phyloP scores from a whole-genome alignment of 371 early-diverging fungal species.

The Lichtheimia ramosa region DNA sequence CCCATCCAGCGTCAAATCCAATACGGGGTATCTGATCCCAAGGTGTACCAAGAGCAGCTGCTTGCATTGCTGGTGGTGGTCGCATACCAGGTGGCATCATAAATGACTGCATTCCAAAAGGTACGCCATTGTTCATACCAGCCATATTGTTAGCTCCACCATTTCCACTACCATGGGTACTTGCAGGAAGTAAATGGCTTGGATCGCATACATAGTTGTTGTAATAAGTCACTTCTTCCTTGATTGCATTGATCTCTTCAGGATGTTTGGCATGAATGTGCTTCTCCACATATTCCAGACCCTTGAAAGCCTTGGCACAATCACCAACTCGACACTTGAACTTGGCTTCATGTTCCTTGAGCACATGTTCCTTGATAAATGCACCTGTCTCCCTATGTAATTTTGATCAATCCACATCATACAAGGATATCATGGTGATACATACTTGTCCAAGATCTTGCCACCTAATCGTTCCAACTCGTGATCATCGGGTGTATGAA shows the following conservation, averaged over 20 bases:
- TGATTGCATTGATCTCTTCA: constrained; percentile 61
- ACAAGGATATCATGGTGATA: too few species aligned
- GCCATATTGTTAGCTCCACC: constrained; percentile 3
- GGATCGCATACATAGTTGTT: constrained; percentile 90
- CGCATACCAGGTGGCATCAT: constrained; percentile 23
- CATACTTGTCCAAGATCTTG: constrained; percentile 67
- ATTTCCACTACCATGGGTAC: background rate
- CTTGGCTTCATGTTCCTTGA: constrained; percentile 79
- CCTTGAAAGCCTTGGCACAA: constrained; percentile 94
- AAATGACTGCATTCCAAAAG: constrained; percentile 27
- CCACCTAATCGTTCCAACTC: constrained; percentile 78
- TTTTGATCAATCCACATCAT: background rate
- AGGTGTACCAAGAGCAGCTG: constrained; percentile 56
- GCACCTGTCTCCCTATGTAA: constrained; percentile 45
- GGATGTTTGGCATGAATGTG: constrained; percentile 89
- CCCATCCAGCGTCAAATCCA: constrained; percentile 50
- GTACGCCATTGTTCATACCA: constrained; percentile 19
- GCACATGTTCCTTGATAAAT: constrained; percentile 55
- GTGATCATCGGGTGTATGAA: constrained; percentile 63
- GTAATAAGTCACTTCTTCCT: constrained; percentile 69
- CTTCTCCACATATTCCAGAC: constrained; percentile 90
- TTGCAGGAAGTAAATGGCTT: constrained; percentile 48
- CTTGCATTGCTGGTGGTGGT: constrained; percentile 18
- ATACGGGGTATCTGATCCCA: constrained; percentile 71
- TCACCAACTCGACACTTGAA: constrained; percentile 78